phyloP scores from a whole-genome alignment of 371 early-diverging fungal genomes.

The Circinella umbellata region DNA sequence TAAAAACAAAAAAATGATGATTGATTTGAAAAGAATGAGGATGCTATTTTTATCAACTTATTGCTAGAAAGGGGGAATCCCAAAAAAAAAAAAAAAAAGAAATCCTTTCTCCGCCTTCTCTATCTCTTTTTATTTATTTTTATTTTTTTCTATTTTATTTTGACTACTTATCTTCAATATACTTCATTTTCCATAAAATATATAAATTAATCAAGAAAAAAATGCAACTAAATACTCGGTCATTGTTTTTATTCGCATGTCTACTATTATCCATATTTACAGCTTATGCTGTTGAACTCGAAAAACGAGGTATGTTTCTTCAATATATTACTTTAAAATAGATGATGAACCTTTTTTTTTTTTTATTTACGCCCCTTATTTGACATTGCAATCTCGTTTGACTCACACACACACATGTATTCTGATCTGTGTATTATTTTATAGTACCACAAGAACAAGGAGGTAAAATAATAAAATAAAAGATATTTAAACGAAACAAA shows the following conservation, averaged over 20 bases:
- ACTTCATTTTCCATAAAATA: too few relatives aligned
- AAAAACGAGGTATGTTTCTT: constrained; percentile 12
- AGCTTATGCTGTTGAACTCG: constrained; percentile 1
- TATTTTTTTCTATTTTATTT: not conserved
- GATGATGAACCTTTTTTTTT: not conserved
- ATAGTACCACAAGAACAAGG: not conserved
- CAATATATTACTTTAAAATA: not conserved
- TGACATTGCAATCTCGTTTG: not conserved
- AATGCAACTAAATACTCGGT: constrained; percentile 2
- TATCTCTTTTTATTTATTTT: constrained; percentile 10
- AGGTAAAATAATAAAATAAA: too few relatives aligned
- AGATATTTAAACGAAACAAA: too few relatives aligned
- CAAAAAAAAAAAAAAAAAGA: constrained; percentile 8
- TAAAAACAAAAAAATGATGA: not conserved
- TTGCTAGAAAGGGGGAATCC: constrained; percentile 1
- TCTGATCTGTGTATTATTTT: too few relatives aligned
- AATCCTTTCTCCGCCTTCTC: not conserved
- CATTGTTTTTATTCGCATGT: constrained; percentile 8
- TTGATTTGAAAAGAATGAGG: not conserved
- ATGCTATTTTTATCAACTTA: constrained; percentile 13
- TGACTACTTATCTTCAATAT: too few relatives aligned
- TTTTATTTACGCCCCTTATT: not conserved
- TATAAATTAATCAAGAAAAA: not conserved
- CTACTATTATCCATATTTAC: not conserved
- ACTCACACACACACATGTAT: too few relatives aligned